Evolutionary conservation across 1,284 basidiomycete genomes (phyloP), one percentile per base, ranked within the genome.

Genomic region (Moesziomyces aphidis): DNA sequence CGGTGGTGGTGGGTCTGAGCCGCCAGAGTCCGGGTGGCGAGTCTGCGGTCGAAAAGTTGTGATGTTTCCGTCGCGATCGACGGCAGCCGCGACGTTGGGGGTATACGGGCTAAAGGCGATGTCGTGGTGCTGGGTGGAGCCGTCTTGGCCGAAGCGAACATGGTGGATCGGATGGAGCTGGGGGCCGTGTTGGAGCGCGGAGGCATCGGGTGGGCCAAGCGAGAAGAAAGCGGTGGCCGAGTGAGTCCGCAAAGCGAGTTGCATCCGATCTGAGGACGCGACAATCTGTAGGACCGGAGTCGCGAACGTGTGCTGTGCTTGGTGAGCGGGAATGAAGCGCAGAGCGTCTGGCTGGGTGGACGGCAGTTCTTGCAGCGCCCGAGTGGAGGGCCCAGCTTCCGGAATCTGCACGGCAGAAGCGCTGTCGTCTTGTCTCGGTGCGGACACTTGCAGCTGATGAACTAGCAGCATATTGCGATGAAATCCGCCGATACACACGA

Each of bases 251-350:
- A 73, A 51, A 15, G 61, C 61, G 23, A 69, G 22, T 24, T 39
- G 46, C 7, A 34, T 21, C 3, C 23, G 31, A 24, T 68, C 47
- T 3, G 58, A 23, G 23, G 57, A 58, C 7, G 57, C 43, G 17
- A 62, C 17, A 21, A 73, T 42, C 52, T 73, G 71, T 10, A 73
- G 59, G 15, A 73, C 59, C 0, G 65, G 71, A 0, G 65, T 73
- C 23, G 26, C 43, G 36, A 50, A 62, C 44, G 26, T 45, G 4
- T 55, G 58, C 22, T 63, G 58, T 5, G 58, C 45, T 5, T 53
- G 24, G 17, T 55, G 50, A 4, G 71, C 61, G 13, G 61, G 71
- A 0, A 54, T 3, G 43, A 73, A 68, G 48, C 39, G 42, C 15
- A 73, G 22, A 21, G 56, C 54, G 34, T 23, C 64, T 11, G 65